Evolutionary conservation across 2,329 filamentous ascomycete species (phyloP).

Genomic region (Helicocarpus griseus): DNA sequence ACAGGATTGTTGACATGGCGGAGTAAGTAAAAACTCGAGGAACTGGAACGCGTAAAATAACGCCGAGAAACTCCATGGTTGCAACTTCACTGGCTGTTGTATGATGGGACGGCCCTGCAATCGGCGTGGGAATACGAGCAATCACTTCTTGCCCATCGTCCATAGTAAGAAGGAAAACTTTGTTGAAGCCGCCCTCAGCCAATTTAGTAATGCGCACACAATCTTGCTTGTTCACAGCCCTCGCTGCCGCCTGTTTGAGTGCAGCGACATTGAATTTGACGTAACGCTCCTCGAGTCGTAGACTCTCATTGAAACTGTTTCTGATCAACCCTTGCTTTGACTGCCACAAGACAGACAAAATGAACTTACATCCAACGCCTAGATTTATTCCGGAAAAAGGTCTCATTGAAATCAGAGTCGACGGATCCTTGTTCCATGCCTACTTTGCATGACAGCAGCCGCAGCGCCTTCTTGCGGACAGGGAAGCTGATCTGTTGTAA

Average conservation of each 20-base stretch:
- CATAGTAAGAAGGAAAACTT: constrained; percentile 17
- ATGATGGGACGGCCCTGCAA: constrained; percentile 18
- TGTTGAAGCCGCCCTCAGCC: constrained; percentile 23
- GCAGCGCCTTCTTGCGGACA: too few relatives aligned
- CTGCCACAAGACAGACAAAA: too few relatives aligned
- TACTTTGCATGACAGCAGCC: too few relatives aligned
- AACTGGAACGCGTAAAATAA: constrained; percentile 25
- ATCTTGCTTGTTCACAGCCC: neutral
- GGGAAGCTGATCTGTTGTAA: too few relatives aligned
- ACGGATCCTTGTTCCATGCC: too few relatives aligned
- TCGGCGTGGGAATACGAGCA: constrained; percentile 18
- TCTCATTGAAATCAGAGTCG: too few relatives aligned
- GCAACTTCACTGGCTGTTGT: constrained; percentile 31
- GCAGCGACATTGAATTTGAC: constrained; percentile 6
- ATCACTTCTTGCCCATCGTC: constrained; percentile 15
- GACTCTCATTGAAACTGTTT: constrained; percentile 11
- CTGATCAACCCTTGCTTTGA: too few relatives aligned
- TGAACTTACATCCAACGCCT: too few relatives aligned
- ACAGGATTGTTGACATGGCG: constrained; percentile 26
- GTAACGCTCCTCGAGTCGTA: constrained; percentile 7
- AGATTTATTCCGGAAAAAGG: too few relatives aligned
- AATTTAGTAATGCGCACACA: constrained; percentile 17
- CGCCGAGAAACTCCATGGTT: constrained; percentile 24
- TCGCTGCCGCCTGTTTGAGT: constrained; percentile 2
- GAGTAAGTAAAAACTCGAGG: constrained; percentile 30